These are phyloP conservation scores for Dovyalis caffra DNA, from an alignment of 345 rosid genomes.

Conservation along the genomic window DNA sequence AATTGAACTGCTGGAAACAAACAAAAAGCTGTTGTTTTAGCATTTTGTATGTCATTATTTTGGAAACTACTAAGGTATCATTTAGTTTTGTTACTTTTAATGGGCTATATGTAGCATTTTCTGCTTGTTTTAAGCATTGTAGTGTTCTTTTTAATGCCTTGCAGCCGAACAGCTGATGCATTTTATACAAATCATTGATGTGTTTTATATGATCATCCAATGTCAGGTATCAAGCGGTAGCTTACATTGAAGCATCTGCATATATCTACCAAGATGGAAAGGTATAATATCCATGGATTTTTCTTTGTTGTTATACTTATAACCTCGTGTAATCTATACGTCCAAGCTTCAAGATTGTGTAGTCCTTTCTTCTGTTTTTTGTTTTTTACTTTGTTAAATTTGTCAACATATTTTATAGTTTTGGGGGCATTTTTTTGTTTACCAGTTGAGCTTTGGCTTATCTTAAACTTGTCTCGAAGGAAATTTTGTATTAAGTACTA, in stretches of 20 bases:
- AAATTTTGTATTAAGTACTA: not conserved
- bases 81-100: not conserved
- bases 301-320: not conserved
- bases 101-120: not conserved
- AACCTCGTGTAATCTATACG: not conserved
- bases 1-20: not conserved
- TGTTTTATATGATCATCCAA: conserved; percentile 16
- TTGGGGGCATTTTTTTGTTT: not conserved
- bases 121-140: not conserved
- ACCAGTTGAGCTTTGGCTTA: not conserved
- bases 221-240: conserved; percentile 93
- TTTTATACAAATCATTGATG: not conserved
- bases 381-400: not conserved
- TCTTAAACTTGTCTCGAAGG: not conserved
- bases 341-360: not conserved
- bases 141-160: conserved; percentile 5
- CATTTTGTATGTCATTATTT: not conserved
- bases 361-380: not conserved
- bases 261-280: conserved; percentile 93
- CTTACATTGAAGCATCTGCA: conserved; percentile 95
- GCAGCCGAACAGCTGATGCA: not conserved
- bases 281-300: conserved; percentile 37
- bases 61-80: not conserved
- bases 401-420: not conserved
- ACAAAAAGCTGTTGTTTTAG: not conserved